These are phyloP conservation scores for Scutellaria baicalensis DNA, from an alignment of 257 asterid species.

Conservation along the genomic window DNA sequence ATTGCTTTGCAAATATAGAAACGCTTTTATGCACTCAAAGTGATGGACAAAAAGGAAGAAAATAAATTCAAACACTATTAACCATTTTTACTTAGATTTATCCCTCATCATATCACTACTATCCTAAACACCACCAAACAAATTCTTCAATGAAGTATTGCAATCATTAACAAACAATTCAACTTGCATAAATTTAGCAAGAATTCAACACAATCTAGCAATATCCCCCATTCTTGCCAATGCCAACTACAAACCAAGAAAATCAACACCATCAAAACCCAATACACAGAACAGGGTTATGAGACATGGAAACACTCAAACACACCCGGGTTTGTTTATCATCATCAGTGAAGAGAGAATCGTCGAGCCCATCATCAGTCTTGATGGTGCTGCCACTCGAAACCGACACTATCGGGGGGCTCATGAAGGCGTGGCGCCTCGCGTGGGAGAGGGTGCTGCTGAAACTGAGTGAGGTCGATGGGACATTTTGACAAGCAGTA, in stretches of 20 bases:
- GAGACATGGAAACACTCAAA: conserved; percentile 1
- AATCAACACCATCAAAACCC: neutral
- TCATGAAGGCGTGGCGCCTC: conserved; percentile 32
- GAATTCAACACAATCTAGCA: no score
- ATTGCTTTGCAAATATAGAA: no score
- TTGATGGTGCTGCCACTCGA: conserved; percentile 43
- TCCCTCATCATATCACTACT: no score
- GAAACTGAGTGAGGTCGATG: conserved; percentile 22
- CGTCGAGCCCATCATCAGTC: conserved; percentile 35
- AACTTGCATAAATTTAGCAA: no score
- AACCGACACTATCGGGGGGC: conserved; percentile 47
- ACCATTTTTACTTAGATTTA: no score
- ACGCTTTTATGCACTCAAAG: no score
- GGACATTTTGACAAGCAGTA: conserved; percentile 13
- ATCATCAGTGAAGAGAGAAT: conserved; percentile 37
- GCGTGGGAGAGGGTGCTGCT: conserved; percentile 20
- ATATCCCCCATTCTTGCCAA: no score
- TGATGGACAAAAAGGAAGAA: no score
- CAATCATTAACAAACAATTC: neutral
- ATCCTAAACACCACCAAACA: no score
- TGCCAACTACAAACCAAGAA: no score
- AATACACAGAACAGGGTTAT: neutral
- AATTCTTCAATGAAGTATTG: no score
- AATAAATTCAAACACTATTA: no score
- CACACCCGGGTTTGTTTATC: conserved; percentile 68